Evolutionary conservation across 805 yeast genomes (phyloP).

Genomic region (Blastobotrys chiropterorum): DNA sequence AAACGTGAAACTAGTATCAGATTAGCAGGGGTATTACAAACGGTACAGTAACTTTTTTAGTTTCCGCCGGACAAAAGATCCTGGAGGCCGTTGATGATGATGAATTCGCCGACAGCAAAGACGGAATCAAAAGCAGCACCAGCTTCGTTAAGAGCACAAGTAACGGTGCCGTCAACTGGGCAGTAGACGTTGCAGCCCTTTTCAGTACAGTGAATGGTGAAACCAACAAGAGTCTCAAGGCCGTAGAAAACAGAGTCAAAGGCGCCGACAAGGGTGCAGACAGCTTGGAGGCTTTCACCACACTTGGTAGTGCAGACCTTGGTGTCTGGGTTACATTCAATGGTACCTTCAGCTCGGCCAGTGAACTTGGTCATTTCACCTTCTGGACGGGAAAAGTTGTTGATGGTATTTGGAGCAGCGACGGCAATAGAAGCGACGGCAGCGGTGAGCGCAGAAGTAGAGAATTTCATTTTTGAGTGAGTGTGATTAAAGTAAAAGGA

Average conservation of each 20-base stretch:
- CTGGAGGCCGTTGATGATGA: constrained; percentile 7
- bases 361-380: constrained; percentile 4
- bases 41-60: neutral
- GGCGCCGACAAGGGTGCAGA: constrained; percentile 11
- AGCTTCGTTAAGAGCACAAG: constrained; percentile 6
- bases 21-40: neutral
- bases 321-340: constrained; percentile 13
- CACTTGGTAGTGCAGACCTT: constrained; percentile 11
- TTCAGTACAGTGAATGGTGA: constrained; percentile 10
- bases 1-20: too few relatives aligned
- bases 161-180: constrained; percentile 7
- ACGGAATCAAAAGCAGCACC: constrained; percentile 12
- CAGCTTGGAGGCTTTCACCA: constrained; percentile 8
- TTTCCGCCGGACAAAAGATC: neutral
- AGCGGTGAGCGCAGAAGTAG: neutral
- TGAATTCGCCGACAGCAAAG: constrained; percentile 11
- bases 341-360: constrained; percentile 6
- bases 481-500: too few relatives aligned
- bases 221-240: constrained; percentile 14
- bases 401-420: constrained; percentile 9
- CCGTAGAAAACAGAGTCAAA: constrained; percentile 16
- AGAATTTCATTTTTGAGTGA: constrained; percentile 1
- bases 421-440: constrained; percentile 10
- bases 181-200: constrained; percentile 15
- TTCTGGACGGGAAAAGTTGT: constrained; percentile 4